Base-by-base conservation (phyloP, 139 green algal species). In the Chlorella sp. region DNA sequence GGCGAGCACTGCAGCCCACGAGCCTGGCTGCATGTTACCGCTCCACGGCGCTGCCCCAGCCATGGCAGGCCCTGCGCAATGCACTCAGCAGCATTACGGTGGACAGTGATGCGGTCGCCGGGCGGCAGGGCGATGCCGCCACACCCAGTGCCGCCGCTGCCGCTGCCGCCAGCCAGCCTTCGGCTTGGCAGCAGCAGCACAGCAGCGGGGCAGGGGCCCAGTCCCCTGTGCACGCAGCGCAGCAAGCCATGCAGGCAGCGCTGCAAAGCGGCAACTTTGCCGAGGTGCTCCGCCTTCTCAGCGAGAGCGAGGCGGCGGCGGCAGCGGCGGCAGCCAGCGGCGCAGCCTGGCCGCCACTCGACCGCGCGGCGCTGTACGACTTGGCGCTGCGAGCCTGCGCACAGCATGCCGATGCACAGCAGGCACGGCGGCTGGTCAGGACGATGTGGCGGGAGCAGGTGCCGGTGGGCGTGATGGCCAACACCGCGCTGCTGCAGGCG, bases 361-460 rank as follows among this genome's bases (percentile, higher is more conserved):
- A 82, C n/a, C 76, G 76, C 0, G 76, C 76, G 5, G 76, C 76
- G 4, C 80, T 85, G 3, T 78, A 47, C 21, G 80, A 85, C 32
- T 30, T 44, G 5, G 80, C 80, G 17, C 65, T 85, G 47, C 25
- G 23, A 5, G 67, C 65, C 1, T 57, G 39, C 1, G 80, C 80
- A 7, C 38, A 41, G 7, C 32, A n/a, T 9, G 65, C 6, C 25
- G 80, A 85, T 7, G 30, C 65, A 15, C 39, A 78, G 2, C 28
- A 60, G 30, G 80, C 80, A 1, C 65, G 60, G 26, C 30, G 47
- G 30, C 80, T 85, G 20, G 47, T 78, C 7, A 34, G 32, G 17
- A 34, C 47, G 32, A 85, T 85, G 80, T 85, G 80, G 80, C 18
- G 47, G 30, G 47, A 39, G 32, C 26, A 71, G 62, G 65, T 85